phyloP scores from a whole-genome alignment of 306 rosid genomes.

The Sicyos baderoa region DNA sequence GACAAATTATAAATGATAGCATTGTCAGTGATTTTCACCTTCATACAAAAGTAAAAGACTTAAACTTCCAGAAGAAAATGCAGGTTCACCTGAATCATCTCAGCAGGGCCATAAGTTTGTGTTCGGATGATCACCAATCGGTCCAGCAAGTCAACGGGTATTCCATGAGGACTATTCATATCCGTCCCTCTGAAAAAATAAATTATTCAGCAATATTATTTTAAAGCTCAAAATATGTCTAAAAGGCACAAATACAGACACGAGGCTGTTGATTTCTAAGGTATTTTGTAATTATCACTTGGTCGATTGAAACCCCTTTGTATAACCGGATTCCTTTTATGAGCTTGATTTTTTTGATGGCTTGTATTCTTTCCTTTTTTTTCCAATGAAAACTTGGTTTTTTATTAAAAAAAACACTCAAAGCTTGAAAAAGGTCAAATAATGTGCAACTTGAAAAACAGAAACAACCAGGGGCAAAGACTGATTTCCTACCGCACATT shows the following conservation, averaged over 20 bases:
- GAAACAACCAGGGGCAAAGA: not conserved
- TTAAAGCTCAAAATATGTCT: not conserved
- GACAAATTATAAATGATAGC: constrained; percentile 17
- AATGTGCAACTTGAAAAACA: constrained; percentile 7
- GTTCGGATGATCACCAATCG: constrained; percentile 81
- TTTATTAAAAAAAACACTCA: no score
- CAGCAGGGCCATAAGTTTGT: constrained; percentile 74
- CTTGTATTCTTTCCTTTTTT: no score
- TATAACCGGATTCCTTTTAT: not conserved
- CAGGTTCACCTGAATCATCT: constrained; percentile 71
- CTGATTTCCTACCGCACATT: constrained; percentile 63
- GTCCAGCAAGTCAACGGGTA: constrained; percentile 90
- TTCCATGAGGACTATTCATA: constrained; percentile 96
- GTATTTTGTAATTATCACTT: no score
- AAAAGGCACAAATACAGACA: not conserved
- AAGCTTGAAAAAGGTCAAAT: not conserved
- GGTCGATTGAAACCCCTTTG: no score
- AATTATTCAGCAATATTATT: not conserved
- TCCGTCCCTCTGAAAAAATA: constrained; percentile 45
- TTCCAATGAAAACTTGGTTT: not conserved
- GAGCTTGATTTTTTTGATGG: no score
- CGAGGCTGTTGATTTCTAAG: no score
- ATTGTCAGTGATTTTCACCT: constrained; percentile 15
- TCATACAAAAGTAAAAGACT: not conserved
- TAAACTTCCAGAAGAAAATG: not conserved